phyloP scores from a whole-genome alignment of 768 basidiomycete species.

The Chalciporus chontae region DNA sequence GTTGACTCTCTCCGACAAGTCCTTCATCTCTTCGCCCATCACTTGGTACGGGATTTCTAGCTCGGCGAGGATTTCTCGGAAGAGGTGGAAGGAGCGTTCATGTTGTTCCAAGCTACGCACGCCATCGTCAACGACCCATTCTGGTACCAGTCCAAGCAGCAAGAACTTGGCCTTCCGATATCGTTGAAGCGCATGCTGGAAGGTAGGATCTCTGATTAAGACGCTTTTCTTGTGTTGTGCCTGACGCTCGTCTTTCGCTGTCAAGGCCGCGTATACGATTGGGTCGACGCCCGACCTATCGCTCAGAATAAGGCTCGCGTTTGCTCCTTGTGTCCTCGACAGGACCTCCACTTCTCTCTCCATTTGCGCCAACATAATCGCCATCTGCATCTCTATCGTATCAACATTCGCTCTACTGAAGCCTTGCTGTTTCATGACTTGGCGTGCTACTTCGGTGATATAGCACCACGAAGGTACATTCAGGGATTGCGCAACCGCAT shows the following conservation, averaged over 20 bases:
- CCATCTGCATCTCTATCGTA: slow-evolving; percentile 56
- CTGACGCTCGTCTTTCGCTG: slow-evolving; percentile 36
- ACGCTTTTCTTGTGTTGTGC: slow-evolving; percentile 31
- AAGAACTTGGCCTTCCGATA: slow-evolving; percentile 52
- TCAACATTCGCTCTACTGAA: slow-evolving; percentile 51
- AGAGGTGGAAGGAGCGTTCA: slow-evolving; percentile 36
- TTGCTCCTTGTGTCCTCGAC: slow-evolving; percentile 12
- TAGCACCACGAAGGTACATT: slow-evolving; percentile 37
- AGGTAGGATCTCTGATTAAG: slow-evolving; percentile 36
- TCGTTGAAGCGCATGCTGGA: slow-evolving; percentile 38
- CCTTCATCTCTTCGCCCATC: slow-evolving; percentile 44
- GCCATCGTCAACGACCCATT: slow-evolving; percentile 65
- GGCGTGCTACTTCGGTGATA: slow-evolving; percentile 60
- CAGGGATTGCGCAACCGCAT: slow-evolving; percentile 44
- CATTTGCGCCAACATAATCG: slow-evolving; percentile 58
- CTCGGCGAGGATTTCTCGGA: slow-evolving; percentile 36
- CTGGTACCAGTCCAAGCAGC: slow-evolving; percentile 50
- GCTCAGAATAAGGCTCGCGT: slow-evolving; percentile 41
- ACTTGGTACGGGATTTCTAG: slow-evolving; percentile 43
- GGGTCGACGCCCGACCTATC: slow-evolving; percentile 67
- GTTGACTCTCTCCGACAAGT: slow-evolving; percentile 28
- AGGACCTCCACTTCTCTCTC: slow-evolving; percentile 36
- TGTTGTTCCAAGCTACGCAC: slow-evolving; percentile 54
- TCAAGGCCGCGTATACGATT: slow-evolving; percentile 57
- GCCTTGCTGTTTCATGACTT: slow-evolving; percentile 50